Base-by-base conservation (phyloP, 75 land plant species). In the Adiantum capillusveneris region DNA sequence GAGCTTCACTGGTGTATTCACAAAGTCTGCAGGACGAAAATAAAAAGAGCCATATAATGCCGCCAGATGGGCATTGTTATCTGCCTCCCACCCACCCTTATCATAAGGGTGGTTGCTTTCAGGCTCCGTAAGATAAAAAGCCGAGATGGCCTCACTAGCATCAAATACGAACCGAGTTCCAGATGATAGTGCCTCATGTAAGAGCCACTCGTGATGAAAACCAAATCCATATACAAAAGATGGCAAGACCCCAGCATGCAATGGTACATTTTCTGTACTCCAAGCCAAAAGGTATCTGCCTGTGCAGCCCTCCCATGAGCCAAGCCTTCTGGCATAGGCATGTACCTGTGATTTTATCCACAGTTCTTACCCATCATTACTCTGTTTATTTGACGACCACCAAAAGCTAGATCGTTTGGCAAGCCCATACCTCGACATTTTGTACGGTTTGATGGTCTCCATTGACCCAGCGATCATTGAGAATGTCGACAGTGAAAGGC, bases 141-240 rank as follows among this genome's bases (percentile, higher is more conserved):
- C 72, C 55, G 79, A 74, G 53, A 81, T 54, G 0, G 74, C 65
- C 31, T 58, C 64, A 63, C 75, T 85, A 16, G 79, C 87, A 81
- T 93, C 98, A 58, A 93, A 58, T 14, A 85, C 76, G 39, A 81
- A 68, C 44, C 98, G 77, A 25, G 71, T 52, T 36, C 76, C 71
- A 29, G 81, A 81, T 19, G 66, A 55, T 48, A 81, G 27, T 12
- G 84, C 83, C 72, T 93, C 95, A 66, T 75, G 75, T 16, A 88
- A 61, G 7, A 93, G 67, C 98, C 98, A 93, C 30, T 75, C 61
- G 59, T 82, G 62, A 65, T 93, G 87, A 57, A 63, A 30, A 19
- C 95, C 98, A 36, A 64, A 74, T 28, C 81, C 78, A 69, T 81
- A 88, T 58, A 88, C 66, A 73, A 93, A 93, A 60, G 98, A 86